Conservation (phyloP, 208 protist species). For the Trypanosomatidae sp. region DNA sequence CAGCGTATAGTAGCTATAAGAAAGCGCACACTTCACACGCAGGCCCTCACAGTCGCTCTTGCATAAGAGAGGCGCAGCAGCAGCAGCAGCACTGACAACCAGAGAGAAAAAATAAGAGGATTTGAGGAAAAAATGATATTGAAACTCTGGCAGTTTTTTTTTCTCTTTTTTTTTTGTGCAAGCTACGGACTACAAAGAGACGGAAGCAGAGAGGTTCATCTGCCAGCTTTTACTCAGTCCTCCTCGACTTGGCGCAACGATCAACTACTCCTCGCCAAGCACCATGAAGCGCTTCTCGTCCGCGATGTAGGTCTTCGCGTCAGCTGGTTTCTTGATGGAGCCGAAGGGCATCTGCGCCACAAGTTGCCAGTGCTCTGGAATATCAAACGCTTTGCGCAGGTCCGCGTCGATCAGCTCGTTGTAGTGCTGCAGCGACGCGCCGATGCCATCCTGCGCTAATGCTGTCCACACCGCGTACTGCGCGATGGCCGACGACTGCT, state of each 20-base stretch:
- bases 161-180: no score
- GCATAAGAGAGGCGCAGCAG: no score
- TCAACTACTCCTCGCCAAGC: slow-evolving; percentile 23
- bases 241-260: neutral
- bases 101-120: no score
- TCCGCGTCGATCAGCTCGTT: slow-evolving; percentile 41
- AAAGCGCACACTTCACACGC: no score
- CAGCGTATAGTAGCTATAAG: no score
- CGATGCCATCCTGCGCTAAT: slow-evolving; percentile 40
- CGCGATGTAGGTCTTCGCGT: slow-evolving; percentile 33
- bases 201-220: no score
- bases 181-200: no score
- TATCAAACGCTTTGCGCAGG: slow-evolving; percentile 29
- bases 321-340: slow-evolving; percentile 36
- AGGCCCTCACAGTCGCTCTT: no score
- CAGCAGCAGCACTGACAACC: no score
- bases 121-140: no score
- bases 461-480: slow-evolving; percentile 61
- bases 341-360: slow-evolving; percentile 68
- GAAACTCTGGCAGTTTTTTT: no score
- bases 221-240: no score
- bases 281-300: slow-evolving; percentile 50
- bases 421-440: slow-evolving; percentile 61
- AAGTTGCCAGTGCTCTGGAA: slow-evolving; percentile 46
- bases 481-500: slow-evolving; percentile 50